A percentile compares a stretch with the other conserved stretches of the same genome.
Evolutionary conservation across 208 protist genomes (phyloP).

Genomic region (Leishmania martiniquensis): DNA sequence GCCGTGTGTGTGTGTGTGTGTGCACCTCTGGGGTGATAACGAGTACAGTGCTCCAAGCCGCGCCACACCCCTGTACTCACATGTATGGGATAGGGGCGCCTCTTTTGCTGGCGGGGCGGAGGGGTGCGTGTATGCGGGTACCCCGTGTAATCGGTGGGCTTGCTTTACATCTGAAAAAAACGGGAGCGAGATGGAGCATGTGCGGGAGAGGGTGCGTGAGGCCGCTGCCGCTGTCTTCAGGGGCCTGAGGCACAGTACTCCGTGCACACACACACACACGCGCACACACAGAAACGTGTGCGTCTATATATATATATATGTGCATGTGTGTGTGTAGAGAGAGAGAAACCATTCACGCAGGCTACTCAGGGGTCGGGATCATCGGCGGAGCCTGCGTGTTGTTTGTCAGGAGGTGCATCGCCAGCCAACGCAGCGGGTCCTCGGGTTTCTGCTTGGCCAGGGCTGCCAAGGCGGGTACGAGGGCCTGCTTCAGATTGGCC

Average conservation of each 20-base stretch:
- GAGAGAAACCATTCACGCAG: too few relatives aligned
- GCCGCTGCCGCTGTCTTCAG: neutral
- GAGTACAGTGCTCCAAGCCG: neutral
- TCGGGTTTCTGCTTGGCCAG: conserved; percentile 82
- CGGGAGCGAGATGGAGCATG: neutral
- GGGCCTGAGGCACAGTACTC: neutral
- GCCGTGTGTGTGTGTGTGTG: neutral
- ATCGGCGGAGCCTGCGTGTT: conserved; percentile 82
- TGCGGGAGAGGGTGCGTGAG: neutral
- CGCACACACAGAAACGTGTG: too few relatives aligned
- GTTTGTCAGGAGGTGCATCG: conserved; percentile 78
- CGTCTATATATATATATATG: neutral
- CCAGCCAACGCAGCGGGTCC: conserved; percentile 89
- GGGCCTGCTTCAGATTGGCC: conserved; percentile 71
- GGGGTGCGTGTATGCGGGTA: neutral
- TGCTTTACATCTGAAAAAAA: neutral
- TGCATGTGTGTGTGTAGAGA: too few relatives aligned
- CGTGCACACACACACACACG: too few relatives aligned
- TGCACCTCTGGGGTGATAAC: too few relatives aligned
- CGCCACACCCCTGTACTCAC: too few relatives aligned
- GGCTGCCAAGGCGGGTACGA: conserved; percentile 87
- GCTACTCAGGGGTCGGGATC: conserved; percentile 23
- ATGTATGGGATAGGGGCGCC: neutral
- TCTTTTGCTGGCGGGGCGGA: neutral
- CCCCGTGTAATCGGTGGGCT: neutral